These are phyloP conservation scores for Pythium myriotylum DNA, from an alignment of 352 stramenopile genomes.

Conservation along the genomic window DNA sequence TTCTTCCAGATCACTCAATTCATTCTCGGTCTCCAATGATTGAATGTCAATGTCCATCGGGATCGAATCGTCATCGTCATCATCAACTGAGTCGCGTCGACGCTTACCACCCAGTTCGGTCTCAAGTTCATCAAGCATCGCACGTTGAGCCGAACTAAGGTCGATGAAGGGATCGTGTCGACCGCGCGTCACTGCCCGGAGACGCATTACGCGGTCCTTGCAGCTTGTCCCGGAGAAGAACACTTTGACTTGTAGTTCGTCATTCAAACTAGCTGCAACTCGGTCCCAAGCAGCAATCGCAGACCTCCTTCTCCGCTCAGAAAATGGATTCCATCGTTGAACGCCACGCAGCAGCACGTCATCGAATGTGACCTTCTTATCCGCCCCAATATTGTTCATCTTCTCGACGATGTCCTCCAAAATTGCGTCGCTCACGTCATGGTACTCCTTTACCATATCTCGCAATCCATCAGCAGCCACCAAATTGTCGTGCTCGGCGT, in stretches of 20 bases:
- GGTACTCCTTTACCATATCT: constrained; percentile 7
- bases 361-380: constrained; percentile 5
- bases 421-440: constrained; percentile 1
- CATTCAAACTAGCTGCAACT: constrained; percentile 2
- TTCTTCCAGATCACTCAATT: background rate
- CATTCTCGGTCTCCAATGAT: constrained; percentile 11
- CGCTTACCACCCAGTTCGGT: background rate
- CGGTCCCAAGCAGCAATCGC: constrained; percentile 4
- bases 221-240: constrained; percentile 16
- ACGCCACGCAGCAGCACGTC: constrained; percentile 11
- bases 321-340: background rate
- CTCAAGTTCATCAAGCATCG: constrained; percentile 6
- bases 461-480: background rate
- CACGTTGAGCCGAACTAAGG: background rate
- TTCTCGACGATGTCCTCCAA: constrained; percentile 1
- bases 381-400: background rate
- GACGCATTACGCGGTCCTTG: constrained; percentile 8
- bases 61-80: background rate
- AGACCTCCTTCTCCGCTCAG: background rate
- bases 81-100: background rate
- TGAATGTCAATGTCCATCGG: constrained; percentile 6
- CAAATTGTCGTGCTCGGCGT: constrained; percentile 2
- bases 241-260: constrained; percentile 1
- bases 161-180: constrained; percentile 5
- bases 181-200: constrained; percentile 8